phyloP scores from a whole-genome alignment of 257 asterid species.

The Lithospermum erythrorhizon region DNA sequence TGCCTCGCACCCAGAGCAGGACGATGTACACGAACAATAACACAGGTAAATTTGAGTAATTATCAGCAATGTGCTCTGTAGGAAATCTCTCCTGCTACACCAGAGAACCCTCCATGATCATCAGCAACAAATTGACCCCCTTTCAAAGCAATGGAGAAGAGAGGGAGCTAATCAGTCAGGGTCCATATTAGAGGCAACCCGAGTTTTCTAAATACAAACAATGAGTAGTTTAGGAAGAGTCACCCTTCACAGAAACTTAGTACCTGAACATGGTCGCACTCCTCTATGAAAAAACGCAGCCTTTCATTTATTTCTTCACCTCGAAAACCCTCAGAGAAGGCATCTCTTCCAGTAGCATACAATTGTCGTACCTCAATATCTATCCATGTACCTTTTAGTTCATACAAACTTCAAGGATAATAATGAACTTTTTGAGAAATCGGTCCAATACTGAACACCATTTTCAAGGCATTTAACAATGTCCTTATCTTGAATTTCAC shows the following conservation, averaged over 20 bases:
- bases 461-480: slow-evolving; percentile 64
- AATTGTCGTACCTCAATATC: slow-evolving; percentile 48
- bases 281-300: slow-evolving; percentile 90
- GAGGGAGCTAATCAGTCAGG: slow-evolving; percentile 3
- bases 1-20: slow-evolving; percentile 31
- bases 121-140: slow-evolving; percentile 90
- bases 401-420: slow-evolving; percentile 85
- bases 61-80: slow-evolving; percentile 87
- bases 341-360: slow-evolving; percentile 76
- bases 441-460: slow-evolving; percentile 85
- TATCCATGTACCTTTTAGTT: slow-evolving; percentile 64
- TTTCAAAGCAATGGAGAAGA: slow-evolving; percentile 14
- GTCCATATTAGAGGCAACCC: neutral
- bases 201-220: neutral
- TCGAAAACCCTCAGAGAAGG: slow-evolving; percentile 34
- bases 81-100: slow-evolving; percentile 70
- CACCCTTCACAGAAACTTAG: neutral
- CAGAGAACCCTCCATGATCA: slow-evolving; percentile 85
- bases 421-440: slow-evolving; percentile 88
- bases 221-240: too few relatives aligned
- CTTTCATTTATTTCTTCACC: slow-evolving; percentile 80
- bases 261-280: slow-evolving; percentile 94
- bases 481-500: slow-evolving; percentile 61
- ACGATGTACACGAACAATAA: slow-evolving; percentile 55
- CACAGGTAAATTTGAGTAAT: slow-evolving; percentile 73